Base-by-base conservation (phyloP, 2,329 filamentous ascomycete genomes). In the Trichoderma breve region DNA sequence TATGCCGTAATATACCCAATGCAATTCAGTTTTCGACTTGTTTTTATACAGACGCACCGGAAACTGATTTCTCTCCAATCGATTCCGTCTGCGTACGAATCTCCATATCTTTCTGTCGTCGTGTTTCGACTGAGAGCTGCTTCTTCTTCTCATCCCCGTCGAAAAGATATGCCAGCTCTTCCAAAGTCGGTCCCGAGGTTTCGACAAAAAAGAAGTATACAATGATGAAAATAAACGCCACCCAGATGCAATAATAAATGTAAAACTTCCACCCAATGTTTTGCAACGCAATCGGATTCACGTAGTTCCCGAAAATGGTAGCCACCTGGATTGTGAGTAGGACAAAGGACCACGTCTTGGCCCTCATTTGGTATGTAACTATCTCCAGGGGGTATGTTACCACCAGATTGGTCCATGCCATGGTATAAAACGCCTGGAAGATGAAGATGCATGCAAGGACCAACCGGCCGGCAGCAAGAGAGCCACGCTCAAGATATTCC, bases 341-440 rank as follows among this genome's bases (percentile, higher is more conserved):
- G 0, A 83, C 80, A 61, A 84, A 82, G 0, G 79, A 79, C 80
- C 81, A 83, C 0, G 81, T 78, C 76, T 83, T 84, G 66, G 83
- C 82, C 7, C 83, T 80, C 79, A 84, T 83, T 63, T 81, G 79
- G 47, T 82, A 82, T 0, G 82, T 80, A 6, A 83, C 80, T 7
- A 84, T 76, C 73, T 84, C 83, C 0, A 83, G 77, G 1, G 83
- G 82, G 62, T 85, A 85, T 0, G 82, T 82, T 0, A 84, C 82
- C 3, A 84, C 79, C 57, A 85, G 57, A 8, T 82, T 82, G 0
- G 82, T 84, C 83, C 83, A 85, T 1, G 81, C 83, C 39, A 83
- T 78, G 0, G 80, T 83, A 67, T 84, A 84, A 43, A 83, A 83
- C 0, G 76, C 79, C 30, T 83, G 80, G 74, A 83, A 84, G 39